Conservation (phyloP, 2,329 filamentous ascomycete genomes). For the Fusarium decemcellulare region DNA sequence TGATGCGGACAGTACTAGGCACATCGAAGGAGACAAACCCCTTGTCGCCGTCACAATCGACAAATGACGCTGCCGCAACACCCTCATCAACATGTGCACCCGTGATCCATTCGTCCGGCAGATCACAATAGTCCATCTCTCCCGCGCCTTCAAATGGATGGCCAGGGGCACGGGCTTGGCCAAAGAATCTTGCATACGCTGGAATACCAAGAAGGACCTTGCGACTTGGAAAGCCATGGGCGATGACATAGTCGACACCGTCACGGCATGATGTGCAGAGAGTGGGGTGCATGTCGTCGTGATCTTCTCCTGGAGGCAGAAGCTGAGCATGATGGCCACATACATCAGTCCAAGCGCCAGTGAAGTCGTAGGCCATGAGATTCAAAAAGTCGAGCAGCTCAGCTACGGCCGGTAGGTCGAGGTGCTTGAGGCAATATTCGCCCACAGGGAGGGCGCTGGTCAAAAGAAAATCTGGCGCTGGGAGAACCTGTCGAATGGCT, state of each 20-base stretch:
- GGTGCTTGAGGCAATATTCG: constrained; percentile 72
- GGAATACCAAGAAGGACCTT: constrained; percentile 76
- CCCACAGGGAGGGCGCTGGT: constrained; percentile 75
- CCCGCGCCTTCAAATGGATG: constrained; percentile 64
- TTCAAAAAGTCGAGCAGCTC: constrained; percentile 73
- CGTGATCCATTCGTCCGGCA: constrained; percentile 66
- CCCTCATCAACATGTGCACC: constrained; percentile 62
- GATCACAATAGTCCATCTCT: constrained; percentile 74
- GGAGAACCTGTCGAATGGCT: constrained; percentile 67
- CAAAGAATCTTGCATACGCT: constrained; percentile 74
- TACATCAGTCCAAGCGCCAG: constrained; percentile 72
- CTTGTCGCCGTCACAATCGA: constrained; percentile 55
- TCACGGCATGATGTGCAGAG: constrained; percentile 64
- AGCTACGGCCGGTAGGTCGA: constrained; percentile 67
- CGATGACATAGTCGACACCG: constrained; percentile 68
- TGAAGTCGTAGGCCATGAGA: constrained; percentile 79
- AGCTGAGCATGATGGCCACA: constrained; percentile 77
- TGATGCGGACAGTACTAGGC: constrained; percentile 70
- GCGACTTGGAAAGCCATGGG: constrained; percentile 66
- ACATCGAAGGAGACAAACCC: constrained; percentile 77
- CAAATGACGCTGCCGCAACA: constrained; percentile 70
- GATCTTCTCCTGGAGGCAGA: constrained; percentile 55
- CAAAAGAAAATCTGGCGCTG: constrained; percentile 69
- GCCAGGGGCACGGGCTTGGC: constrained; percentile 66
- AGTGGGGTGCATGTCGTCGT: constrained; percentile 43